These are phyloP conservation scores for Tylopilus sp. DNA, from an alignment of 768 basidiomycete genomes.

Conservation along the genomic window DNA sequence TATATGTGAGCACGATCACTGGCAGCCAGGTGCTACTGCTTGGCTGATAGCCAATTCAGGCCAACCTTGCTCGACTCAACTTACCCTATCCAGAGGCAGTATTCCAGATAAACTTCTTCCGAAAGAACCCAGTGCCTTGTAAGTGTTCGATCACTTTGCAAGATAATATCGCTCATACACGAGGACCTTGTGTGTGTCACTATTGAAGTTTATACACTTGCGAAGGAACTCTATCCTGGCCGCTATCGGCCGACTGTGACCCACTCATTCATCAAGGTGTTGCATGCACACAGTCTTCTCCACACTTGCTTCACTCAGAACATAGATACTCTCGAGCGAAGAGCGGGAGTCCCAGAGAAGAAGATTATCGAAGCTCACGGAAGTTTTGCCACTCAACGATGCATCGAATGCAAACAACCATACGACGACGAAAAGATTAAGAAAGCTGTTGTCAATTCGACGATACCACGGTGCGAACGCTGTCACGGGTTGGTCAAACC, in stretches of 20 bases:
- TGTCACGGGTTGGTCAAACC: slow-evolving; percentile 84
- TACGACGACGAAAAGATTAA: slow-evolving; percentile 71
- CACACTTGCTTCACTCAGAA: slow-evolving; percentile 86
- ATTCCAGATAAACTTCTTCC: slow-evolving; percentile 88
- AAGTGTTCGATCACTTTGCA: slow-evolving; percentile 21
- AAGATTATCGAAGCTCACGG: slow-evolving; percentile 95
- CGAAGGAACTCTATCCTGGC: slow-evolving; percentile 90
- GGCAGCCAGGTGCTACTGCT: not conserved
- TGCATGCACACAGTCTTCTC: slow-evolving; percentile 66
- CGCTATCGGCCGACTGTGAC: slow-evolving; percentile 83
- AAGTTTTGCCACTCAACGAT: slow-evolving; percentile 85
- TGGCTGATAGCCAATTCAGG: slow-evolving; percentile 38
- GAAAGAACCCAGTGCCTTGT: slow-evolving; percentile 78
- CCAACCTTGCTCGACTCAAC: slow-evolving; percentile 71
- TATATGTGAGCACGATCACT: slow-evolving; percentile 29
- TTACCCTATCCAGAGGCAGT: slow-evolving; percentile 95
- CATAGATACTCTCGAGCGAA: slow-evolving; percentile 87
- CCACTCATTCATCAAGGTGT: slow-evolving; percentile 85
- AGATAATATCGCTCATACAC: not conserved
- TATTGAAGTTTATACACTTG: slow-evolving; percentile 87
- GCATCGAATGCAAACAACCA: slow-evolving; percentile 63
- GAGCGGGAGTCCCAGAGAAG: slow-evolving; percentile 68
- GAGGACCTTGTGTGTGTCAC: not conserved
- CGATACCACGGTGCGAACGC: slow-evolving; percentile 56
- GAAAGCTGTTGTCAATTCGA: slow-evolving; percentile 52